These are phyloP conservation scores for Candida parachauliodes DNA, from an alignment of 805 yeast species.

Conservation along the genomic window DNA sequence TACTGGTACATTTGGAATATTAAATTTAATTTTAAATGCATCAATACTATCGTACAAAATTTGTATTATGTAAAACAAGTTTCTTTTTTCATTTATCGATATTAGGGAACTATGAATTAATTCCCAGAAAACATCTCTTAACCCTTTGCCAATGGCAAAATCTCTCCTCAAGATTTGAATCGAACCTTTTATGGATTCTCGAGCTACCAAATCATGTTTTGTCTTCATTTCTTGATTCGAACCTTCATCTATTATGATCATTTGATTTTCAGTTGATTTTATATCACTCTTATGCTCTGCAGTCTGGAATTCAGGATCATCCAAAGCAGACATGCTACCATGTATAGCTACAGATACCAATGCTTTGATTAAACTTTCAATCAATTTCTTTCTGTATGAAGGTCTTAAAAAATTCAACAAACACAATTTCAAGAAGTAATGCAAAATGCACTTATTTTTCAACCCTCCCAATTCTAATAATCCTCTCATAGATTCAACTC, in stretches of 20 bases:
- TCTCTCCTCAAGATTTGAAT: conserved; percentile 62
- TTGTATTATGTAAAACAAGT: conserved; percentile 60
- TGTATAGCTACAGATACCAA: conserved; percentile 66
- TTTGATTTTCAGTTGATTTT: conserved; percentile 24
- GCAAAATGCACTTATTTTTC: conserved; percentile 56
- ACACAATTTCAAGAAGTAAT: conserved; percentile 56
- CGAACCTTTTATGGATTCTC: conserved; percentile 62
- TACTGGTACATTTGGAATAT: conserved; percentile 57
- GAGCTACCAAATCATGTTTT: conserved; percentile 63
- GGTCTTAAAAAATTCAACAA: conserved; percentile 51
- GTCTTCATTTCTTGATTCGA: conserved; percentile 40
- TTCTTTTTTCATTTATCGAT: conserved; percentile 56
- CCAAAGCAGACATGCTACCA: conserved; percentile 55
- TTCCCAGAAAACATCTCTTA: conserved; percentile 64
- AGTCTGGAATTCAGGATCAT: conserved; percentile 60
- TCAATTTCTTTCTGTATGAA: conserved; percentile 47
- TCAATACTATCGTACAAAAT: conserved; percentile 63
- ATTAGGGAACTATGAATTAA: conserved; percentile 59
- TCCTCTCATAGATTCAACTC: conserved; percentile 68
- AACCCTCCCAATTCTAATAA: conserved; percentile 74
- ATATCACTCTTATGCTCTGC: conserved; percentile 24
- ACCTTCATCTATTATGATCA: conserved; percentile 59
- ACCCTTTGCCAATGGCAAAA: conserved; percentile 51
- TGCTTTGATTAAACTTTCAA: conserved; percentile 44
- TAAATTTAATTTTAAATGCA: conserved; percentile 56